Percentiles rank a stretch among this genome's conserved stretches.
Conservation (phyloP, 2,329 filamentous ascomycete species). For the Xylaria sp. region DNA sequence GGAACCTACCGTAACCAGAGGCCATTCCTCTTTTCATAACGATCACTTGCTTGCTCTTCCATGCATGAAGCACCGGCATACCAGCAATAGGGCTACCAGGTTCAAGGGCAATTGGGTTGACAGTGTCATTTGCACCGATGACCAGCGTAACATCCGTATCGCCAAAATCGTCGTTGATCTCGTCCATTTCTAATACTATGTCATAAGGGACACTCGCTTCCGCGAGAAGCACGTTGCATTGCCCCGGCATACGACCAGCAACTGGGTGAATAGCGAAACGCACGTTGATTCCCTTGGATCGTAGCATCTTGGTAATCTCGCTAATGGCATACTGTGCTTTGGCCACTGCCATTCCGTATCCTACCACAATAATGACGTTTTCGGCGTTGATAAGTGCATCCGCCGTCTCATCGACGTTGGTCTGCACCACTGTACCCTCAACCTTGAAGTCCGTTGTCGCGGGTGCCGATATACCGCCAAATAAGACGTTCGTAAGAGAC, state of each 20-base stretch:
- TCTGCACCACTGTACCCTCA: conserved; percentile 82
- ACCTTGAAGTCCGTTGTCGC: conserved; percentile 75
- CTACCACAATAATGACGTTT: conserved; percentile 88
- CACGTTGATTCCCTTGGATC: conserved; percentile 81
- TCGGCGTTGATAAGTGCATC: conserved; percentile 81
- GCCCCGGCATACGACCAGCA: conserved; percentile 90
- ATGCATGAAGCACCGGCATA: conserved; percentile 92
- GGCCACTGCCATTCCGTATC: conserved; percentile 94
- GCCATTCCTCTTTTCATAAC: conserved; percentile 95
- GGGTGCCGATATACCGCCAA: conserved; percentile 79
- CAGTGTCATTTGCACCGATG: conserved; percentile 92
- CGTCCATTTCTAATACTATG: conserved; percentile 94
- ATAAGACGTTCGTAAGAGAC: conserved; percentile 87
- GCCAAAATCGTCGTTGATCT: conserved; percentile 91
- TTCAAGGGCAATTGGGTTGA: conserved; percentile 89
- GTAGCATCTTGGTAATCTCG: conserved; percentile 79
- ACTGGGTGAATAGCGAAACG: conserved; percentile 92
- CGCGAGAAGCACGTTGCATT: conserved; percentile 90
- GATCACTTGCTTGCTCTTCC: conserved; percentile 93
- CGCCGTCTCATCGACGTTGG: conserved; percentile 81
- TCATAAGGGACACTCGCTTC: conserved; percentile 91
- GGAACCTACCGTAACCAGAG: conserved; percentile 78
- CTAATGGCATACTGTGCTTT: conserved; percentile 93
- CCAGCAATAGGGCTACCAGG: conserved; percentile 86
- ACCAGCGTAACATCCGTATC: conserved; percentile 89